Conservation (phyloP, 192 early-diverging fungal genomes). For the Coemansia sp. region DNA sequence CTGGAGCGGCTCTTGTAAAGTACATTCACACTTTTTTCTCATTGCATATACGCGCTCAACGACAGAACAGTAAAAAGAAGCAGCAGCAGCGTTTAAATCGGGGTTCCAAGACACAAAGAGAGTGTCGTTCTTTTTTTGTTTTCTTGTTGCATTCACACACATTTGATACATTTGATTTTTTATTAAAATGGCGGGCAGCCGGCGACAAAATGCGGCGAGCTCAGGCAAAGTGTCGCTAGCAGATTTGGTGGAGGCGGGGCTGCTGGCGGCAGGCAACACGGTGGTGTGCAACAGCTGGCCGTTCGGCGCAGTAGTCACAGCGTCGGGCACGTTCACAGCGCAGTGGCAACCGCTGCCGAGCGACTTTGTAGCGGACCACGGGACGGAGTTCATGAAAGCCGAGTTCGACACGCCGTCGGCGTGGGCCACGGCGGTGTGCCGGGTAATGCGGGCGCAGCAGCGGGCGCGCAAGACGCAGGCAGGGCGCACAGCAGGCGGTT, state of each 20-base stretch:
- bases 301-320: slow-evolving; percentile 37
- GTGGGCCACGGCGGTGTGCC: slow-evolving; percentile 62
- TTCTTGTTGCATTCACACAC: not conserved
- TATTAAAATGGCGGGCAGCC: slow-evolving; percentile 14
- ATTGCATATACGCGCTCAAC: too few species aligned
- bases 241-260: slow-evolving; percentile 31
- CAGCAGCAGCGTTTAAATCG: too few species aligned
- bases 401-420: slow-evolving; percentile 63
- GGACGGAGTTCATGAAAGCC: slow-evolving; percentile 39
- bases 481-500: too few species aligned
- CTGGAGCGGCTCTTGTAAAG: too few species aligned
- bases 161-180: not conserved
- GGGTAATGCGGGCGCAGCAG: slow-evolving; percentile 48
- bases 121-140: not conserved
- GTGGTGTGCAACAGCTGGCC: slow-evolving; percentile 52
- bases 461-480: slow-evolving; percentile 17
- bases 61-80: too few species aligned
- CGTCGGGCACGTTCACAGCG: slow-evolving; percentile 27
- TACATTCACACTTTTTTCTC: too few species aligned
- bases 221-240: slow-evolving; percentile 29
- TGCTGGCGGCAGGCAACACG: slow-evolving; percentile 21
- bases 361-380: slow-evolving; percentile 17
- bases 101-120: too few species aligned
- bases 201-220: slow-evolving; percentile 4
- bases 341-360: slow-evolving; percentile 30